Evolutionary conservation across 2,329 filamentous ascomycete genomes (phyloP), one percentile per base, ranked within the genome.

Genomic region (Botrytis deweyae): DNA sequence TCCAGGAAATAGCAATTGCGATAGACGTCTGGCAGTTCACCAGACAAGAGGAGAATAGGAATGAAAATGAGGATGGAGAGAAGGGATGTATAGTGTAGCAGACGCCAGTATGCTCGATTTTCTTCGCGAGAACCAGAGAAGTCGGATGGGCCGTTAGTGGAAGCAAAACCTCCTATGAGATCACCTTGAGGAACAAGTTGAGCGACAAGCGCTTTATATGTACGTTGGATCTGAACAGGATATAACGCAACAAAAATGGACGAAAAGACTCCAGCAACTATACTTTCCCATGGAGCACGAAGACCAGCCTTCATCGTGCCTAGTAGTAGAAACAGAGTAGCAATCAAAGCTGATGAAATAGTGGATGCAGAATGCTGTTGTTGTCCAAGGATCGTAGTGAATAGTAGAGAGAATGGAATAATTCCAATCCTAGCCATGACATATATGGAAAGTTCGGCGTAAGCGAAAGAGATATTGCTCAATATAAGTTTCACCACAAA

Each of bases 1-100:
- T 88, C 86, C 18, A 88, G 82, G 79, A 87, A 85, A 72, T 87
- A 87, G 72, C 87, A 87, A 74, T 88, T 87, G 29, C 84, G 83
- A 70, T 82, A 82, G 49, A 88, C 87, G 72, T 85, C 82, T 8
- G 80, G 78, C 3, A 87, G 76, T 70, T 88, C 86, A 46, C 86
- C 86, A 2, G 84, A 86, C 29, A 88, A 75, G 40, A 87, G 78
- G 33, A 87, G 83, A 62, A 87, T 82, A 1, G 86, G 86, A 1
- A 84, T 82, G 59, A 87, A 83, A 3, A 87, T 78, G 44, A 85
- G 75, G 61, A 88, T 83, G 5, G 85, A 85, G 40, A 88, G 81
- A 4, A 86, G 76, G 4, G 86, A 88, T 1, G 83, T 84, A 76
- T 88, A 88, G 78, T 88, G 86, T 1, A 88, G 79, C 0, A 86